These are phyloP conservation scores for Rubia yunnanensis DNA, from an alignment of 257 asterid species.

Conservation along the genomic window DNA sequence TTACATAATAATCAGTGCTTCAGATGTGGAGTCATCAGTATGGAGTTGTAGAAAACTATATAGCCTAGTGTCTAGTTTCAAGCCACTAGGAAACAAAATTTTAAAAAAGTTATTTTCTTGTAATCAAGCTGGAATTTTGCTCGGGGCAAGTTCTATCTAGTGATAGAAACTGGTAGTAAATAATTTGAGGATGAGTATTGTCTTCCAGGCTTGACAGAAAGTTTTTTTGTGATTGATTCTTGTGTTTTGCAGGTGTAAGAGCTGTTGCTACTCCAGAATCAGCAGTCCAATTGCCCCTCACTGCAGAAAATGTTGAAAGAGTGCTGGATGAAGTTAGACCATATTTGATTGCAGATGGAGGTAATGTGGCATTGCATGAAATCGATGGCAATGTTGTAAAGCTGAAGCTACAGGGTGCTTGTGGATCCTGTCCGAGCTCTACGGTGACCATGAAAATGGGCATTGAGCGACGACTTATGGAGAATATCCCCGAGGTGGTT, in stretches of 20 bases:
- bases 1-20: neutral
- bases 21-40: neutral
- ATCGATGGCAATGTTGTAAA: slow-evolving; percentile 89
- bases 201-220: neutral
- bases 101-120: neutral
- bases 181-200: neutral
- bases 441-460: slow-evolving; percentile 87
- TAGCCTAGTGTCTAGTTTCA: too few relatives aligned
- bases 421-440: slow-evolving; percentile 98
- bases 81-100: neutral
- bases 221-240: neutral
- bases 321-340: slow-evolving; percentile 94
- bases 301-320: slow-evolving; percentile 79
- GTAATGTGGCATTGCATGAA: slow-evolving; percentile 88
- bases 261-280: slow-evolving; percentile 75
- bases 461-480: slow-evolving; percentile 88
- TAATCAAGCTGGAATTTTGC: neutral
- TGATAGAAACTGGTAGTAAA: neutral
- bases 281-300: slow-evolving; percentile 64
- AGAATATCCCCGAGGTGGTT: slow-evolving; percentile 84
- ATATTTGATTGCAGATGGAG: slow-evolving; percentile 91
- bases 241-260: slow-evolving; percentile 37
- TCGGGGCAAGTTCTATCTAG: too few relatives aligned
- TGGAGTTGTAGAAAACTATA: neutral
- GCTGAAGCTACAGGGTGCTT: slow-evolving; percentile 90